Base-by-base conservation (phyloP, 768 basidiomycete species). In the Udeniomyces megalosporus region DNA sequence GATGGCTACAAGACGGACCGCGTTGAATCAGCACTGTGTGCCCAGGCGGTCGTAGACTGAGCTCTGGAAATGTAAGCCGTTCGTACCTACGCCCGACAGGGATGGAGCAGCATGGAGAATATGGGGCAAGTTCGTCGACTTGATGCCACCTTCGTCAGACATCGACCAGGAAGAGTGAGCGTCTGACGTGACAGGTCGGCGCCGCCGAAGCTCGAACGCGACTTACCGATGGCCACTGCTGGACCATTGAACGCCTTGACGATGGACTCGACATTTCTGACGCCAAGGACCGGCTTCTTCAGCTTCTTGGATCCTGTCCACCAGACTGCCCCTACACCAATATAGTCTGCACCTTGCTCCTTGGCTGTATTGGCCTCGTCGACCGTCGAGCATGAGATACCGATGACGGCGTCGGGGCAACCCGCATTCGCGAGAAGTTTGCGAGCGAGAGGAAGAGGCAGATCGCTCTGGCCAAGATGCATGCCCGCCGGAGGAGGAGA, bases 381-480 rank as follows among this genome's bases (percentile, higher is more conserved):
- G 14, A 79, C 66, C 26, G 80, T 83, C 66, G 83, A 82, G 70
- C 86, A 86, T 17, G 84, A 86, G 12, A 90, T 79, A 1, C 92
- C 92, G 34, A 96, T 81, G 67, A 93, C 79, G 0, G 82, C 75
- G 10, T 79, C 80, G 1, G 77, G 70, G 38, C 31, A 56, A 7
- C 62, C 62, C 5, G 57, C 55, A 5, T 31, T 47, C 0, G 87
- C 87, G 3, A 96, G 78, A 2, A 95, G 76, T 14, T 70, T 71
- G 28, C 84, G 81, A 3, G 84, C 89, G 47, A 81, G 70, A 46
- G 77, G 69, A 12, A 86, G 77, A 2, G 85, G 80, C 80, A 88
- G 86, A 71, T 93, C 91, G 0, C 81, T 79, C 74, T 95, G 92
- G 6, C 92, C 92, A 48, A 95, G 76, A 70, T 96, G 92, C 12